Conservation (phyloP, 345 rosid species). For the Euclidium syriacum region DNA sequence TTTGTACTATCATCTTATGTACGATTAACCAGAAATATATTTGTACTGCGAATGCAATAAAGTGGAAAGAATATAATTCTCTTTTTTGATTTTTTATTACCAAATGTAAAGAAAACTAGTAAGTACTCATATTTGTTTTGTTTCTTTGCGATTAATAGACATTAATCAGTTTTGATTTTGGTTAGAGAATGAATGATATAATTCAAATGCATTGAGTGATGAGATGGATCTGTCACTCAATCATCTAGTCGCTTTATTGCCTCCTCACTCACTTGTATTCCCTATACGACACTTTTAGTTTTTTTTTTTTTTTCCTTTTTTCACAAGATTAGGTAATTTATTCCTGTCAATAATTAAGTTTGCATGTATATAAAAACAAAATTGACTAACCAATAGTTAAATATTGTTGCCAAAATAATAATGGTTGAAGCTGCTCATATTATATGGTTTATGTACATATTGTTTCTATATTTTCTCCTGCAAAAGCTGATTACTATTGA, state of each 20-base stretch:
- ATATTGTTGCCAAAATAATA: too few relatives aligned
- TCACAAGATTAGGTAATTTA: too few relatives aligned
- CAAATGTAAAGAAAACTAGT: neutral
- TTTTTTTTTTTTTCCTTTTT: neutral
- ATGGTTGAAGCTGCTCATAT: too few relatives aligned
- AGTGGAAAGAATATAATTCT: neutral
- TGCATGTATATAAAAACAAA: neutral
- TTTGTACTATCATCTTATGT: neutral
- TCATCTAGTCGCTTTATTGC: constrained; percentile 7
- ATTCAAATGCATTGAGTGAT: constrained; percentile 14
- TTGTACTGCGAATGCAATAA: constrained; percentile 6
- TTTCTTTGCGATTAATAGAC: neutral
- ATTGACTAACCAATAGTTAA: neutral
- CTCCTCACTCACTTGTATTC: neutral
- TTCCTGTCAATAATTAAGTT: too few relatives aligned
- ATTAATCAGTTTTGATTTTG: neutral
- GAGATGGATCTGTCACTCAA: constrained; percentile 19
- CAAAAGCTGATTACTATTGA: too few relatives aligned
- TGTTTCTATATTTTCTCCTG: too few relatives aligned
- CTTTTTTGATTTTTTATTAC: neutral
- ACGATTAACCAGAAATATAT: neutral
- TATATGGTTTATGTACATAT: too few relatives aligned
- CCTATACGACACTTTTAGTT: neutral
- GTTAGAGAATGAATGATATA: neutral
- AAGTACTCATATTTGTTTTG: neutral